Conservation (phyloP, 208 protist species). For the Leishmania martiniquensis region DNA sequence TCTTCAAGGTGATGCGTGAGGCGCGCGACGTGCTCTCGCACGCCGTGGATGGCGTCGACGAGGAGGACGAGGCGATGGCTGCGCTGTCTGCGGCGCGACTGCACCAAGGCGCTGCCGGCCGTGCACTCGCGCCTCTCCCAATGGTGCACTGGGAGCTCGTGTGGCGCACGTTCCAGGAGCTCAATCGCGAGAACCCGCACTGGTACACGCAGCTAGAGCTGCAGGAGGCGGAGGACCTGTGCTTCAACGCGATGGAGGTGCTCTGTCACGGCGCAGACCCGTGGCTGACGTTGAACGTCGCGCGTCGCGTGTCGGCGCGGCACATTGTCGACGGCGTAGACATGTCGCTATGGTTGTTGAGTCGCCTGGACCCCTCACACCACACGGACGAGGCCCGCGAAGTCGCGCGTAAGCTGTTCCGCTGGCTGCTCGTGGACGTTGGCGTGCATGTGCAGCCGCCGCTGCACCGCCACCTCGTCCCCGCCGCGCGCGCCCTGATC, state of each 20-base stretch:
- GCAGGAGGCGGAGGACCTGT: conserved; percentile 67
- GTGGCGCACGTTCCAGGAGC: conserved; percentile 73
- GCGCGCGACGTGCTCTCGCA: conserved; percentile 60
- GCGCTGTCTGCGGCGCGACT: neutral
- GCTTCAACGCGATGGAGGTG: conserved; percentile 62
- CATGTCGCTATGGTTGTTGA: conserved; percentile 79
- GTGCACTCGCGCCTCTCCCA: conserved; percentile 36
- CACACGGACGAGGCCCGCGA: conserved; percentile 71
- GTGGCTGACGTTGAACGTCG: conserved; percentile 82
- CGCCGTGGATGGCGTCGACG: conserved; percentile 12
- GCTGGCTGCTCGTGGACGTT: conserved; percentile 82
- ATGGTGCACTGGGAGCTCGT: conserved; percentile 89
- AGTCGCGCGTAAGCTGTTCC: conserved; percentile 74
- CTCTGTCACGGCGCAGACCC: conserved; percentile 80
- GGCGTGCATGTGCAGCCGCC: conserved; percentile 77
- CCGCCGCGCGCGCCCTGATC: conserved; percentile 73
- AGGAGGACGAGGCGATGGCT: neutral
- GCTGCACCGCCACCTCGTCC: conserved; percentile 76
- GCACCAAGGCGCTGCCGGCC: neutral
- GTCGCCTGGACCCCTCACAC: conserved; percentile 75
- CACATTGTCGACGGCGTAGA: conserved; percentile 86
- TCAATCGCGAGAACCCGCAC: conserved; percentile 71
- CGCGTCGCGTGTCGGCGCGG: conserved; percentile 50
- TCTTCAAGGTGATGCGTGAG: conserved; percentile 79
- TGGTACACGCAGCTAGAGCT: conserved; percentile 58